A percentile compares a stretch with the other conserved stretches of the same genome.
Conservation (phyloP, 2,329 filamentous ascomycete species). For the Fusarium sp. region DNA sequence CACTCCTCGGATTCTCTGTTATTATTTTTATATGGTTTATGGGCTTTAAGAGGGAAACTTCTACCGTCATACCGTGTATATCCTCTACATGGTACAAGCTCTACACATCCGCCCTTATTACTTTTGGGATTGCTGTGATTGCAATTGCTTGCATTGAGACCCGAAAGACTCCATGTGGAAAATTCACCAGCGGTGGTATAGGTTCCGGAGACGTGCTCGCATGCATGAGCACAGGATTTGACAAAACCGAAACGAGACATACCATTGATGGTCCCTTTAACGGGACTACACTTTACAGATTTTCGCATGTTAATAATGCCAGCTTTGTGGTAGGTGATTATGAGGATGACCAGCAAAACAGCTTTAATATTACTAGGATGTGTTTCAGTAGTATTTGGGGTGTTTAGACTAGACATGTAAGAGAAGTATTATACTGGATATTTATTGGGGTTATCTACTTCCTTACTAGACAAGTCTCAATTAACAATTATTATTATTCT, state of each 20-base stretch:
- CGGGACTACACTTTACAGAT: background rate
- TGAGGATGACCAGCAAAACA: background rate
- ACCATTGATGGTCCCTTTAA: constrained; percentile 8
- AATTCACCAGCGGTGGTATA: constrained; percentile 14
- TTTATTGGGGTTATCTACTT: too few relatives aligned
- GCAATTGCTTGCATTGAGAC: constrained; percentile 19
- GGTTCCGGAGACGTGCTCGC: constrained; percentile 4
- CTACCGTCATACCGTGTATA: constrained; percentile 15
- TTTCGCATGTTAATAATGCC: constrained; percentile 3
- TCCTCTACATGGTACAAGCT: constrained; percentile 14
- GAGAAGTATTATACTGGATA: too few relatives aligned
- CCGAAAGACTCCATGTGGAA: constrained; percentile 19
- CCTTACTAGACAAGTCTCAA: too few relatives aligned
- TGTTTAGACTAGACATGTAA: background rate
- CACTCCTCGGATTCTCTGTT: background rate
- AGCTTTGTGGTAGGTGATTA: constrained; percentile 1
- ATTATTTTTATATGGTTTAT: constrained; percentile 1
- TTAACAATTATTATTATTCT: too few relatives aligned
- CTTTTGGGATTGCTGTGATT: background rate
- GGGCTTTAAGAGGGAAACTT: background rate
- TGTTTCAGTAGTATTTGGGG: constrained; percentile 12
- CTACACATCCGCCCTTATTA: background rate
- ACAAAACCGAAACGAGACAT: background rate
- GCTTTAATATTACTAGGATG: constrained; percentile 8
- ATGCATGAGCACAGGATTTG: background rate